phyloP scores from a whole-genome alignment of 306 rosid genomes.

The Inga laurina region DNA sequence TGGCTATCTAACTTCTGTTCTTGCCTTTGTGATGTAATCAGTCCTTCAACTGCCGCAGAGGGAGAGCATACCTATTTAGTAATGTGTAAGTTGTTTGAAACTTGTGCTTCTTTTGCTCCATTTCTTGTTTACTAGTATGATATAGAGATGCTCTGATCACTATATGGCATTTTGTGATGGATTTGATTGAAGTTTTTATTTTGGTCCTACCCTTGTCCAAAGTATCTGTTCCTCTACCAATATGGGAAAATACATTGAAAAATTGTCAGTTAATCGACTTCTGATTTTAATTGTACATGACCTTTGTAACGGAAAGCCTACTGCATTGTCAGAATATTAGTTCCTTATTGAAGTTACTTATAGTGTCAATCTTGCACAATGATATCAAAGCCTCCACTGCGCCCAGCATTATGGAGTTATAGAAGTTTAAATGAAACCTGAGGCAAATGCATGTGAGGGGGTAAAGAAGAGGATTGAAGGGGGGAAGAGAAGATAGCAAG shows the following conservation, averaged over 20 bases:
- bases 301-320: background rate
- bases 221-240: constrained; percentile 10
- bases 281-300: background rate
- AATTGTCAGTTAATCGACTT: background rate
- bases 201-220: background rate
- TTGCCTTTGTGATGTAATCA: constrained; percentile 41
- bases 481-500: background rate
- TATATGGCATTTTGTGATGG: constrained; percentile 14
- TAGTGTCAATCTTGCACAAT: background rate
- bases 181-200: background rate
- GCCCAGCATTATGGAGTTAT: background rate
- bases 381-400: background rate
- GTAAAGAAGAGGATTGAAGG: background rate
- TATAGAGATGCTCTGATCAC: background rate
- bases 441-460: background rate
- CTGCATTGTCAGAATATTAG: background rate
- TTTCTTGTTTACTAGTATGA: background rate
- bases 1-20: constrained; percentile 38
- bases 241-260: constrained; percentile 20
- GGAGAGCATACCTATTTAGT: constrained; percentile 84
- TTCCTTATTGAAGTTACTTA: background rate
- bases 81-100: constrained; percentile 69
- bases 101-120: background rate
- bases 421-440: background rate
- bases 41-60: constrained; percentile 76